Evolutionary conservation across 441 rosid species (phyloP).

Genomic region (Iberis amara): DNA sequence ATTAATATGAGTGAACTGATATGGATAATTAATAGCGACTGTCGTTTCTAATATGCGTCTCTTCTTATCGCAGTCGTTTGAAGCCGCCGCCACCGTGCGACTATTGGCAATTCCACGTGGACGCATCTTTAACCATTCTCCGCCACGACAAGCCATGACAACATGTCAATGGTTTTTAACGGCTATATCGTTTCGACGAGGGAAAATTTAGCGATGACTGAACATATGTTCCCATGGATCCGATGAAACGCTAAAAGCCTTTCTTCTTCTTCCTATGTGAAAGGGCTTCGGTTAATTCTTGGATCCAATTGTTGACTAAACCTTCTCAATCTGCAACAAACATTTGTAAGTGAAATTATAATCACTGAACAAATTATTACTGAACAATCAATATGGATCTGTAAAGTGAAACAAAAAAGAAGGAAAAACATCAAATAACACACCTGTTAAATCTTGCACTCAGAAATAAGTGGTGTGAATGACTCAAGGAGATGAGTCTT

Average conservation of each 20-base stretch:
- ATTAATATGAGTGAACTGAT: constrained; percentile 27
- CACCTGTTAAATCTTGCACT: too few species aligned
- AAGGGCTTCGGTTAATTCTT: constrained; percentile 53
- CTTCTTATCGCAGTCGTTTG: constrained; percentile 16
- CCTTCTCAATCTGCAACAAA: constrained; percentile 60
- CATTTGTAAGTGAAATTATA: too few species aligned
- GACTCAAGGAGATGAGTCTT: too few species aligned
- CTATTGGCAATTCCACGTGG: not conserved
- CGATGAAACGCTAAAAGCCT: constrained; percentile 47
- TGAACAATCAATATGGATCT: too few species aligned
- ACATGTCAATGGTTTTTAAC: constrained; percentile 72
- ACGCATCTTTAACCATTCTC: constrained; percentile 27
- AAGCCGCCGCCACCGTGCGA: not conserved
- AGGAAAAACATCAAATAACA: too few species aligned
- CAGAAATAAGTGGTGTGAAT: too few species aligned
- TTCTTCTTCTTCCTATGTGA: constrained; percentile 60
- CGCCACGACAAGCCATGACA: constrained; percentile 52
- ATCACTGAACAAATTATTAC: too few species aligned
- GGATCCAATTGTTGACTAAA: constrained; percentile 55
- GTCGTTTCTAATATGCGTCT: not conserved
- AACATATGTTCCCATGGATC: constrained; percentile 59
- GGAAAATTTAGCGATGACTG: constrained; percentile 54
- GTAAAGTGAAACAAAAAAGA: too few species aligned
- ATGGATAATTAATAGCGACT: constrained; percentile 13
- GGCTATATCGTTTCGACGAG: constrained; percentile 58